A percentile compares a stretch with the other conserved stretches of the same genome.
These are phyloP conservation scores for Sugiyamaella japonica DNA, from an alignment of 1,139 yeast species.

Conservation along the genomic window DNA sequence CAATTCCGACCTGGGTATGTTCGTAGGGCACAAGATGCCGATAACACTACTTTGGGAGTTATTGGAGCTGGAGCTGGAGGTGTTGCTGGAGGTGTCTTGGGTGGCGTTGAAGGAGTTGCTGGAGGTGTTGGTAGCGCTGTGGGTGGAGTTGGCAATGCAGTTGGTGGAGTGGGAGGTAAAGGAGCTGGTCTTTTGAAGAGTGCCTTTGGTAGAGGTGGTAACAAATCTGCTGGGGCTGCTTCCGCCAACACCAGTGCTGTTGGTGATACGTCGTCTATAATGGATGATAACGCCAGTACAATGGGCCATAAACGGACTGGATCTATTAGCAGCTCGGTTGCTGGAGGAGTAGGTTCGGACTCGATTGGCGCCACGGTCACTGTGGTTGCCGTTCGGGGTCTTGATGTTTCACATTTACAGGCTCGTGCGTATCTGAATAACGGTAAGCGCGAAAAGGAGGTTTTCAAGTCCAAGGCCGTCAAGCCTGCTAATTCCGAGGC, in stretches of 20 bases:
- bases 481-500: constrained; percentile 54
- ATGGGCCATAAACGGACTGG: constrained; percentile 26
- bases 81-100: constrained; percentile 31
- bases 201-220: constrained; percentile 31
- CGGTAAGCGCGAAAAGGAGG: constrained; percentile 47
- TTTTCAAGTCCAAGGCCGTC: constrained; percentile 63
- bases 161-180: constrained; percentile 31
- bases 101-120: constrained; percentile 24
- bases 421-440: constrained; percentile 36
- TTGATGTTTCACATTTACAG: constrained; percentile 35
- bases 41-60: constrained; percentile 21
- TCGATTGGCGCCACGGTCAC: constrained; percentile 33
- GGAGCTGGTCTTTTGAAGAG: constrained; percentile 28
- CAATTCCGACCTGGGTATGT: constrained; percentile 72
- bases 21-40: constrained; percentile 32
- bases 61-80: constrained; percentile 29
- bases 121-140: constrained; percentile 25
- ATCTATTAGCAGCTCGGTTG: constrained; percentile 24
- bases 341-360: constrained; percentile 10
- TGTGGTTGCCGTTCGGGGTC: constrained; percentile 35
- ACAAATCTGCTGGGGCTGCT: constrained; percentile 26
- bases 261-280: constrained; percentile 21
- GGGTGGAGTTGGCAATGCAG: constrained; percentile 34
- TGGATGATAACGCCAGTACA: constrained; percentile 21
- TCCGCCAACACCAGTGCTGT: constrained; percentile 20